Percentiles rank a stretch among this genome's conserved stretches.
Conservation (phyloP, 2,329 filamentous ascomycete genomes). For the Aspergillus melleus region DNA sequence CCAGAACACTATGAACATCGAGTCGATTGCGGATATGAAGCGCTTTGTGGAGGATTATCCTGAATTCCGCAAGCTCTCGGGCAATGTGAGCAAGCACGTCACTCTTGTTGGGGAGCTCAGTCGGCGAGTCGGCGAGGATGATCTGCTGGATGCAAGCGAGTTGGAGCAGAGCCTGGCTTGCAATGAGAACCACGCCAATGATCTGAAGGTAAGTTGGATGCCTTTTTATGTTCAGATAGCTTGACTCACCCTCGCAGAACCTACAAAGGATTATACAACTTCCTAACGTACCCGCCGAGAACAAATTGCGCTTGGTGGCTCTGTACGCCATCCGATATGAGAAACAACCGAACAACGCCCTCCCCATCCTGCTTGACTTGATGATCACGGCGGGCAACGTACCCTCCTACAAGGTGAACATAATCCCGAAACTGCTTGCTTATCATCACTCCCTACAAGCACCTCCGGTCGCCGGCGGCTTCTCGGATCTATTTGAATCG, state of each 20-base stretch:
- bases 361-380: constrained; percentile 83
- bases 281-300: constrained; percentile 72
- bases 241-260: constrained; percentile 52
- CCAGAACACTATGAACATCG: constrained; percentile 93
- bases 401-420: constrained; percentile 69
- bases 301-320: constrained; percentile 85
- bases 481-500: constrained; percentile 89
- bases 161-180: constrained; percentile 95
- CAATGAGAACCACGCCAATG: constrained; percentile 88
- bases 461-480: constrained; percentile 71
- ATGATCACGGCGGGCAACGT: constrained; percentile 82
- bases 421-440: constrained; percentile 76
- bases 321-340: constrained; percentile 94
- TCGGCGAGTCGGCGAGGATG: constrained; percentile 79
- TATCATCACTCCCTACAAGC: constrained; percentile 88
- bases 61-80: constrained; percentile 93
- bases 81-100: constrained; percentile 98
- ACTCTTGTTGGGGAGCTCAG: constrained; percentile 93
- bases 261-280: constrained; percentile 85
- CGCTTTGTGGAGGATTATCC: constrained; percentile 98
- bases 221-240: background rate
- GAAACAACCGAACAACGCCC: constrained; percentile 78
- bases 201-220: constrained; percentile 70
- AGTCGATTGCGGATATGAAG: constrained; percentile 98
- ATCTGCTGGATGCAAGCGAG: constrained; percentile 92